Evolutionary conservation across 768 basidiomycete species (phyloP).

Genomic region (Naganishia randhawae): DNA sequence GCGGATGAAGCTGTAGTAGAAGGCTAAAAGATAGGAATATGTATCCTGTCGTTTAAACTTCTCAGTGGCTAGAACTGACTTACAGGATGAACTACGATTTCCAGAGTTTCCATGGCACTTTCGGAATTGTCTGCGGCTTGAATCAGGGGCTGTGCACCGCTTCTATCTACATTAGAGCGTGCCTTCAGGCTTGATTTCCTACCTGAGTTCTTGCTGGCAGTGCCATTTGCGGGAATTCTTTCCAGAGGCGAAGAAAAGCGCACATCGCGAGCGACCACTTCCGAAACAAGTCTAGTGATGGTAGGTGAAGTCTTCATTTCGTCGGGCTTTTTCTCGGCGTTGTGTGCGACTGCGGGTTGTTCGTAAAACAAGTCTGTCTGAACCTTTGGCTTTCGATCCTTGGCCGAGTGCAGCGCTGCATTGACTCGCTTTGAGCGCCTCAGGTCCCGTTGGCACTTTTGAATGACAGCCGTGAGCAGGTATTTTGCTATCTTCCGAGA

Average conservation of each 20-base stretch:
- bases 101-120: neutral
- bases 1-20: neutral
- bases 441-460: neutral
- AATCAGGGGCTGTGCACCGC: neutral
- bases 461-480: neutral
- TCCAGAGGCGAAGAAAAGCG: conserved; percentile 9
- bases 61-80: neutral
- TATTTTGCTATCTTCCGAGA: neutral
- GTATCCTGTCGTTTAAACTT: neutral
- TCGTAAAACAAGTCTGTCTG: conserved; percentile 6
- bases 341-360: neutral
- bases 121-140: neutral
- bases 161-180: neutral
- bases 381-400: neutral
- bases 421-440: neutral
- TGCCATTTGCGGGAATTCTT: neutral
- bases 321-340: neutral
- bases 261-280: neutral
- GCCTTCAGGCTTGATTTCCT: neutral
- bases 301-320: too few species aligned
- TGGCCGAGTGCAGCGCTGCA: neutral
- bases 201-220: neutral
- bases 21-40: neutral
- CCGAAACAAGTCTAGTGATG: neutral
- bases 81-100: neutral